These are phyloP conservation scores for Trypanosoma scelopori DNA, from an alignment of 208 protist species.

Conservation along the genomic window DNA sequence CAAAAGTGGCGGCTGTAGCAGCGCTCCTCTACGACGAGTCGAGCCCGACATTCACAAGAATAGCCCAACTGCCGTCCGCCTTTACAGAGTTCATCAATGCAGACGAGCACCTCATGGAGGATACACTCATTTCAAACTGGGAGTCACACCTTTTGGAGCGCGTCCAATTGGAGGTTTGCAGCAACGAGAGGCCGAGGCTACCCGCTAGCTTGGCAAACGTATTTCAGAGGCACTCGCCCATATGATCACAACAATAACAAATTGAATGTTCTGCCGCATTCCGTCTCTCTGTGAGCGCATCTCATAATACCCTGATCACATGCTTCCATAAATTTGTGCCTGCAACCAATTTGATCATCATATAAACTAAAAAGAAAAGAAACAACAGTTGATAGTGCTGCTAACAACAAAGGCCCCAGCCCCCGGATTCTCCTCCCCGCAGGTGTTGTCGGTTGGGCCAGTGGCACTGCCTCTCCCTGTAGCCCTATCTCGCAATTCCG, in stretches of 20 bases:
- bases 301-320: too few relatives aligned
- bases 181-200: conserved; percentile 7
- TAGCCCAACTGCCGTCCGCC: background rate
- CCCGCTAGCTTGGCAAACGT: background rate
- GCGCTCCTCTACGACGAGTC: background rate
- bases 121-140: conserved; percentile 10
- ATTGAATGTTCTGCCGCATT: background rate
- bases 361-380: too few relatives aligned
- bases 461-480: conserved; percentile 6
- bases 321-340: too few relatives aligned
- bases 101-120: conserved; percentile 7
- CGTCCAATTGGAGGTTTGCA: background rate
- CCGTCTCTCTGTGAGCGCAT: background rate
- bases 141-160: conserved; percentile 8
- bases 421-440: too few relatives aligned
- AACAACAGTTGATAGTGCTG: too few relatives aligned
- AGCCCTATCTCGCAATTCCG: conserved; percentile 37
- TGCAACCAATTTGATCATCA: too few relatives aligned
- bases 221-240: background rate
- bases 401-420: too few relatives aligned
- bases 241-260: background rate
- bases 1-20: background rate
- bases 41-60: conserved; percentile 10
- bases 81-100: conserved; percentile 7
- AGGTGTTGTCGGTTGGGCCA: conserved; percentile 34